Evolutionary conservation across 352 stramenopile species (phyloP).

Genomic region (Aphanomyces euteiches): DNA sequence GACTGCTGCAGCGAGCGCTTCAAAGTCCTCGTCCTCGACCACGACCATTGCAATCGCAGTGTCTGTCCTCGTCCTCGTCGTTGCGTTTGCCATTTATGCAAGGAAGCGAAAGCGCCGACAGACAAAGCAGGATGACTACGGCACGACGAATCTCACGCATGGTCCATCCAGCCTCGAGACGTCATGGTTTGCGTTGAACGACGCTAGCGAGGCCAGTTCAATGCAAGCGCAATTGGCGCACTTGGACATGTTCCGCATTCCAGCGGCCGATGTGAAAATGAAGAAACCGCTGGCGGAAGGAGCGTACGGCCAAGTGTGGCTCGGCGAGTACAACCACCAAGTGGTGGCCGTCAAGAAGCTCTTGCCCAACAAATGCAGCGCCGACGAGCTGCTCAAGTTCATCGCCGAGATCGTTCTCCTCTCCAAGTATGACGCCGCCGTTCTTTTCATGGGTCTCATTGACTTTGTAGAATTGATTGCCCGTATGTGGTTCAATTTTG

Average conservation of each 20-base stretch:
- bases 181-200: background rate
- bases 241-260: conserved; percentile 12
- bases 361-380: conserved; percentile 45
- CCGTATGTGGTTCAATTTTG: conserved; percentile 49
- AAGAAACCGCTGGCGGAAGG: conserved; percentile 33
- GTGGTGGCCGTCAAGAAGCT: conserved; percentile 68
- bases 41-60: no score
- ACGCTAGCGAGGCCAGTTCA: background rate
- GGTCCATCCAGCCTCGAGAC: background rate
- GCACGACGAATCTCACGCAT: background rate
- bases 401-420: conserved; percentile 14
- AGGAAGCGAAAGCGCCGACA: no score
- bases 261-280: background rate
- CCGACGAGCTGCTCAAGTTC: conserved; percentile 32
- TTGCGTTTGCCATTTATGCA: no score
- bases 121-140: background rate
- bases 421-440: conserved; percentile 15
- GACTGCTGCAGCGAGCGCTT: no score
- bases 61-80: no score
- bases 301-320: conserved; percentile 74
- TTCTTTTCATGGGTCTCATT: background rate
- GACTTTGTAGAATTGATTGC: conserved; percentile 18
- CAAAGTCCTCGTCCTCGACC: no score
- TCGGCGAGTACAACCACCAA: conserved; percentile 62
- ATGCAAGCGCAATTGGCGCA: background rate